Conservation (phyloP, 2,329 filamentous ascomycete genomes). For the Scedosporium dehoogii region DNA sequence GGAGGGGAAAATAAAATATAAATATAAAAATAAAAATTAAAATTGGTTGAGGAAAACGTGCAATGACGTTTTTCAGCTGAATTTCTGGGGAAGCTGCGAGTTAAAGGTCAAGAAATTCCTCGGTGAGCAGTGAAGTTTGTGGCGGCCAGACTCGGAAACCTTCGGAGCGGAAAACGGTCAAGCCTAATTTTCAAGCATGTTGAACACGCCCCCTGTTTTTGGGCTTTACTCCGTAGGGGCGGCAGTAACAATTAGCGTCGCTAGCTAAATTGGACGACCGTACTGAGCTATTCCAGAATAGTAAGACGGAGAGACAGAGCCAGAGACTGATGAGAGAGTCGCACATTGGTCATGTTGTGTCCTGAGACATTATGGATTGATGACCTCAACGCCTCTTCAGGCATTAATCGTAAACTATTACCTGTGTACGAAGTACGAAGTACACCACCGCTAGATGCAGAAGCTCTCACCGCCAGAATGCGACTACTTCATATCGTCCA, state of each 20-base stretch:
- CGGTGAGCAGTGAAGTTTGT: neutral
- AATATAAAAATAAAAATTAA: neutral
- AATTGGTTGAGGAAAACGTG: neutral
- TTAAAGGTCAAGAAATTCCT: neutral
- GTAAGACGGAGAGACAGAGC: neutral
- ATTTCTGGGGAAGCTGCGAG: slow-evolving; percentile 1
- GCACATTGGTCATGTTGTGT: neutral
- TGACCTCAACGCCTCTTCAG: neutral
- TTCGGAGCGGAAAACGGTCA: neutral
- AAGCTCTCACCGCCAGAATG: neutral
- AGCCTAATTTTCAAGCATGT: too few species aligned
- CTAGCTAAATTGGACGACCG: neutral
- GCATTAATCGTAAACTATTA: neutral
- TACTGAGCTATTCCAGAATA: neutral
- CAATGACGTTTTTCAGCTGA: slow-evolving; percentile 8
- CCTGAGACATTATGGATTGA: neutral
- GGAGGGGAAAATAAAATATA: too few species aligned
- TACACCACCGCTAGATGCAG: neutral
- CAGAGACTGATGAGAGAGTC: neutral
- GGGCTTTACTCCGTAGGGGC: neutral
- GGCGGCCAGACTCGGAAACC: neutral
- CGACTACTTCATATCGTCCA: neutral
- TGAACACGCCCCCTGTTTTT: too few species aligned
- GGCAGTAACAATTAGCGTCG: neutral
- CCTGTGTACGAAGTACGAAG: too few species aligned